Percentiles rank a stretch among this genome's conserved stretches.
These are phyloP conservation scores for Vitis amurensis DNA, from an alignment of 164 flowering plant genomes.

Conservation along the genomic window DNA sequence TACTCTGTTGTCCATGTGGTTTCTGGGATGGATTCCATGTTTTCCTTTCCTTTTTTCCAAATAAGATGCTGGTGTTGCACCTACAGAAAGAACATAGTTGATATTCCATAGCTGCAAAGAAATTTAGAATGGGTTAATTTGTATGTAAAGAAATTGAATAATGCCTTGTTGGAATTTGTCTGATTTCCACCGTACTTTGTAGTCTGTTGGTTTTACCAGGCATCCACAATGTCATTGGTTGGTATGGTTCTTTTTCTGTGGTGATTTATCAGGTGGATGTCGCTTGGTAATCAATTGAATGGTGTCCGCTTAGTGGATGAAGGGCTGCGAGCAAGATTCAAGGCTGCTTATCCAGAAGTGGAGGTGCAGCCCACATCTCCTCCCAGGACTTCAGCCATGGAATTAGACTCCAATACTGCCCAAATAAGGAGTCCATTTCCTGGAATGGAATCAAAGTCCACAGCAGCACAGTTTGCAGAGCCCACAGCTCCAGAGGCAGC, in stretches of 20 bases:
- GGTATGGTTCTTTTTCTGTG: neutral
- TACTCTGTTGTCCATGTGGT: too few species aligned
- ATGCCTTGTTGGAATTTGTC: too few species aligned
- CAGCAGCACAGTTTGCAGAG: slow-evolving; percentile 34
- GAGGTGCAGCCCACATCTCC: slow-evolving; percentile 93
- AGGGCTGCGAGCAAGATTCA: slow-evolving; percentile 89
- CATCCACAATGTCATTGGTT: too few species aligned
- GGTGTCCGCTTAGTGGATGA: slow-evolving; percentile 91
- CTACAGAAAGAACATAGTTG: too few species aligned
- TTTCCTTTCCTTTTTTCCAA: too few species aligned
- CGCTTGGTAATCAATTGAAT: slow-evolving; percentile 87
- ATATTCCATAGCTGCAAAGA: too few species aligned
- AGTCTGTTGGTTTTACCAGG: too few species aligned
- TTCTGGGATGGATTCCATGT: too few species aligned
- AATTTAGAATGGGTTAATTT: too few species aligned
- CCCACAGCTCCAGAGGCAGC: slow-evolving; percentile 33
- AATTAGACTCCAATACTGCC: slow-evolving; percentile 50
- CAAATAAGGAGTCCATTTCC: slow-evolving; percentile 54
- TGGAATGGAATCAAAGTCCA: slow-evolving; percentile 41
- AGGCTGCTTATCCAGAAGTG: slow-evolving; percentile 97
- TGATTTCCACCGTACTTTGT: too few species aligned
- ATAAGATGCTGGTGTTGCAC: too few species aligned
- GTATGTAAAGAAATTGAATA: too few species aligned
- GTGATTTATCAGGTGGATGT: slow-evolving; percentile 71
- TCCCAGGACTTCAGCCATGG: slow-evolving; percentile 78